phyloP scores from a whole-genome alignment of 495 filamentous ascomycete species.

The Neurospora tetraspora region DNA sequence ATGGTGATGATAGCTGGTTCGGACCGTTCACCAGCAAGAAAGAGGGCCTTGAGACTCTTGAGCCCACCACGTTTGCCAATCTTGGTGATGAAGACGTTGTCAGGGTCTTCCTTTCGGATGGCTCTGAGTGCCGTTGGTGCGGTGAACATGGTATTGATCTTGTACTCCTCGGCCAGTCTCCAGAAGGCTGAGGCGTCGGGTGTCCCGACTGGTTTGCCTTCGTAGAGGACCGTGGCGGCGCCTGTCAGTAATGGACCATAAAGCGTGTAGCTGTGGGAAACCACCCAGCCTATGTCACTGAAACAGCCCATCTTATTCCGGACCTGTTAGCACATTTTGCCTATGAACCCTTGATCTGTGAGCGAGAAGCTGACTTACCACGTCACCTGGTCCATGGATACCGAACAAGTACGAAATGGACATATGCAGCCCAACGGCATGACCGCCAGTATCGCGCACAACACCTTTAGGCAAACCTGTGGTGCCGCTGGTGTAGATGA shows the following conservation, averaged over 20 bases:
- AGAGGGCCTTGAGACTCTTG: constrained; percentile 58
- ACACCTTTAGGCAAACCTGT: constrained; percentile 88
- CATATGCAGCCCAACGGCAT: constrained; percentile 76
- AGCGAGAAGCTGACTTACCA: constrained; percentile 28
- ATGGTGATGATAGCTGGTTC: constrained; percentile 76
- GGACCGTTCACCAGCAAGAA: constrained; percentile 81
- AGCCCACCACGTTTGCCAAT: constrained; percentile 58
- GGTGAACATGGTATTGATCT: constrained; percentile 74
- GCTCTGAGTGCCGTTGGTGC: constrained; percentile 81
- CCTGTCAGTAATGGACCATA: constrained; percentile 70
- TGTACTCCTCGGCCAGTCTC: constrained; percentile 75
- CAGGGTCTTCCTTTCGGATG: constrained; percentile 75
- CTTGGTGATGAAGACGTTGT: constrained; percentile 51
- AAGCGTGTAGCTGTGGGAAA: constrained; percentile 76
- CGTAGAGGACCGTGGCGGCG: constrained; percentile 79
- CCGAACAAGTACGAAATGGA: constrained; percentile 72
- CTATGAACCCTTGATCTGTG: not conserved
- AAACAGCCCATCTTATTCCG: constrained; percentile 19
- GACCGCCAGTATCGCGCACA: constrained; percentile 70
- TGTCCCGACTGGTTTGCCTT: constrained; percentile 87
- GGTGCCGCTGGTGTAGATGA: constrained; percentile 82
- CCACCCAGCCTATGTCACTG: constrained; percentile 78
- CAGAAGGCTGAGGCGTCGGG: constrained; percentile 82
- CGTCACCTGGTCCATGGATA: constrained; percentile 69
- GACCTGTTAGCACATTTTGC: not conserved